phyloP scores from a whole-genome alignment of 1,139 yeast genomes.

The Waltiozyma sp. region DNA sequence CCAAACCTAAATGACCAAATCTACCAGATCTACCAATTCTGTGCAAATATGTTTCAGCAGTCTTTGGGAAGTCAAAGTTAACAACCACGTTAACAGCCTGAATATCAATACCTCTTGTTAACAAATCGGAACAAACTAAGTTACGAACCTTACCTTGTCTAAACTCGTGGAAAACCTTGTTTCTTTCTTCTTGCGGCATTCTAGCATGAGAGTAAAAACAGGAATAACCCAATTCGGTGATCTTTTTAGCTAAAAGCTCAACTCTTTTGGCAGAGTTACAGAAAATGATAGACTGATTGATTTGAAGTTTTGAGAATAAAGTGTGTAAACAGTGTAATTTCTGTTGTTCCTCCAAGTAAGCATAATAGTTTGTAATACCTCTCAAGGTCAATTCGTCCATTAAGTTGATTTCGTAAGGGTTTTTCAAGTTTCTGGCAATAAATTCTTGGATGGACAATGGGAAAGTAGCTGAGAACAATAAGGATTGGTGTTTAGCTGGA shows the following conservation, averaged over 20 bases:
- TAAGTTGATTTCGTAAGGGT: slow-evolving; percentile 89
- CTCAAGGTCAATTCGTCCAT: slow-evolving; percentile 96
- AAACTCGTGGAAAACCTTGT: slow-evolving; percentile 95
- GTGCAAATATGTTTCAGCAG: slow-evolving; percentile 93
- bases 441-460: slow-evolving; percentile 88
- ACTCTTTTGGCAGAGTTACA: slow-evolving; percentile 96
- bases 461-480: slow-evolving; percentile 91
- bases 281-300: slow-evolving; percentile 91
- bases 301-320: slow-evolving; percentile 83
- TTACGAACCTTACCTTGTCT: slow-evolving; percentile 98
- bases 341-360: slow-evolving; percentile 94
- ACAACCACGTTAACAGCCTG: slow-evolving; percentile 98
- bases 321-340: slow-evolving; percentile 94
- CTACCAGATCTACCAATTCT: slow-evolving; percentile 99
- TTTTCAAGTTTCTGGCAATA: slow-evolving; percentile 75
- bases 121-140: slow-evolving; percentile 88
- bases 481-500: slow-evolving; percentile 72
- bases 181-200: slow-evolving; percentile 96
- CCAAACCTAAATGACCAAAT: slow-evolving; percentile 96
- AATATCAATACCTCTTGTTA: slow-evolving; percentile 98
- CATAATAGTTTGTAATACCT: slow-evolving; percentile 95
- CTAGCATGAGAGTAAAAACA: slow-evolving; percentile 96
- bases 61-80: slow-evolving; percentile 96
- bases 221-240: slow-evolving; percentile 92
- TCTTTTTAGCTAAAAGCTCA: slow-evolving; percentile 87